Percentiles rank a stretch among this genome's conserved stretches.
These are phyloP conservation scores for Sclerotinia nivalis DNA, from an alignment of 2,329 filamentous ascomycete species.

Conservation along the genomic window DNA sequence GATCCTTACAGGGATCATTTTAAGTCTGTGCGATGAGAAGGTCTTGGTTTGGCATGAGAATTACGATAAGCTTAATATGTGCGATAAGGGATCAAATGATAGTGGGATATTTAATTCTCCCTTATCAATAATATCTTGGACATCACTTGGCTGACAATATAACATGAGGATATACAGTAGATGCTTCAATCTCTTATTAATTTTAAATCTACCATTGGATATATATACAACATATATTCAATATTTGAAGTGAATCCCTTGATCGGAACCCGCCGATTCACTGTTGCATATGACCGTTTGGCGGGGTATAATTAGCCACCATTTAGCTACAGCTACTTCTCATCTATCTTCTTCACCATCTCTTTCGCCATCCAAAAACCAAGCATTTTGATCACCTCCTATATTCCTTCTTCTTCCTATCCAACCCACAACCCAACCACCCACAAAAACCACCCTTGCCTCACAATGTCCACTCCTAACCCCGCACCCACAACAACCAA, in stretches of 20 bases:
- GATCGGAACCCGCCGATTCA: conserved; percentile 1
- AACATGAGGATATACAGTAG: background rate
- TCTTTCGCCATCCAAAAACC: background rate
- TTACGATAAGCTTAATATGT: background rate
- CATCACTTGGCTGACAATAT: background rate
- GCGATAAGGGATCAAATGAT: background rate
- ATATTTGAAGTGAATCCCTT: background rate
- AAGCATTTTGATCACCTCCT: background rate
- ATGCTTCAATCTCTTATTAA: background rate
- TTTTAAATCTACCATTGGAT: background rate
- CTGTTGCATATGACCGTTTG: background rate
- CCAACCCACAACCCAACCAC: background rate
- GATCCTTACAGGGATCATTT: background rate
- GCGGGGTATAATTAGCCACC: conserved; percentile 6
- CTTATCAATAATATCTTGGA: background rate
- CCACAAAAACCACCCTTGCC: background rate
- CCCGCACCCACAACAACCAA: conserved; percentile 41
- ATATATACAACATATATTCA: background rate
- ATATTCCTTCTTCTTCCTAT: background rate
- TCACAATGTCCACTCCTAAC: conserved; percentile 13
- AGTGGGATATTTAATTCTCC: background rate
- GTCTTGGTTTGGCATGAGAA: background rate
- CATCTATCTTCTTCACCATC: background rate
- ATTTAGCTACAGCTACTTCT: background rate
- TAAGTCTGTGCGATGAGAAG: background rate